Percentiles rank a stretch among this genome's conserved stretches.
phyloP scores from a whole-genome alignment of 306 rosid species.

The Prunus mongolica region DNA sequence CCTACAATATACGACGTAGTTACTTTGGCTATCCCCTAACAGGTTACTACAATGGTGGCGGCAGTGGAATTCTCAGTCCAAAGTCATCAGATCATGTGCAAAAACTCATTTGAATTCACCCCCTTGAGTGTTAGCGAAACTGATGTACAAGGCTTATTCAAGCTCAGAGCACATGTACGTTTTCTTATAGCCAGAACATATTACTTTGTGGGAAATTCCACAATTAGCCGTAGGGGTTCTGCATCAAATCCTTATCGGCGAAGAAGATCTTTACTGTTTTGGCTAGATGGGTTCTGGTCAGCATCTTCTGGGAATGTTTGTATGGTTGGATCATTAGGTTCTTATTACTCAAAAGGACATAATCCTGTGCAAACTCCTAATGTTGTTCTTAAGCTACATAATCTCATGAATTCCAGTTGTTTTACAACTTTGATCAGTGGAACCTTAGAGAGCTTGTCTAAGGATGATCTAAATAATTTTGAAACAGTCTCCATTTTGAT shows the following conservation, averaged over 20 bases:
- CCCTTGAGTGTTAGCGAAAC: constrained; percentile 16
- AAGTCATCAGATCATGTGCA: neutral
- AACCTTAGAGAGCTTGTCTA: constrained; percentile 41
- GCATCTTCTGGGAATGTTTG: constrained; percentile 45
- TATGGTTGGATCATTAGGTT: constrained; percentile 35
- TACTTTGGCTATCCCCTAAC: neutral
- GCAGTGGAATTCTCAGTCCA: neutral
- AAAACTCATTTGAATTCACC: constrained; percentile 3
- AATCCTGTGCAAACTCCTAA: constrained; percentile 15
- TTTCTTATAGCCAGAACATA: neutral
- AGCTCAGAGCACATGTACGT: constrained; percentile 21
- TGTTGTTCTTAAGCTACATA: constrained; percentile 33
- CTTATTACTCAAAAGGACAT: neutral
- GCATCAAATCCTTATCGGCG: neutral
- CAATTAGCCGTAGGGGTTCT: neutral
- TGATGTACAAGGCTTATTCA: constrained; percentile 25
- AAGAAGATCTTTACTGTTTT: neutral
- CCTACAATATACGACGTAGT: neutral
- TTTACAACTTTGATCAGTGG: constrained; percentile 43
- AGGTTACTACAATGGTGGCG: constrained; percentile 40
- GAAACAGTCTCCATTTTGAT: constrained; percentile 33
- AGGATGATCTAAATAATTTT: constrained; percentile 22
- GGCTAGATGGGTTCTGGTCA: constrained; percentile 56
- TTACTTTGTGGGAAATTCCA: constrained; percentile 20
- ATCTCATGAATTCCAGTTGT: constrained; percentile 23